These are phyloP conservation scores for Microbotryum silenes-acaulis DNA, from an alignment of 1,284 basidiomycete genomes.

Conservation along the genomic window DNA sequence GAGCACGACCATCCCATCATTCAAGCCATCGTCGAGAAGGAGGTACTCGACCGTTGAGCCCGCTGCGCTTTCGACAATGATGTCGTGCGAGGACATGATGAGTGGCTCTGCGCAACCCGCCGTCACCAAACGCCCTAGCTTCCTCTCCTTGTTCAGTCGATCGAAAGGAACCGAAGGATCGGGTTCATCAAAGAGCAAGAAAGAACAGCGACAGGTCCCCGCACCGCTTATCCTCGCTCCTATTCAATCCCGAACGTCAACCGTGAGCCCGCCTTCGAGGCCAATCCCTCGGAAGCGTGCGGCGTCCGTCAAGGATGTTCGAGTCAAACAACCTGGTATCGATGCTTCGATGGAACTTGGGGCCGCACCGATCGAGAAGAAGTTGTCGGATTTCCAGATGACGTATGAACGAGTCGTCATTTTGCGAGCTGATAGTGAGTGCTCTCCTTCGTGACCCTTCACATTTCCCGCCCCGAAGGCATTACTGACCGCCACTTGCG, in stretches of 20 bases:
- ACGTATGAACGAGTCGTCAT: constrained; percentile 14
- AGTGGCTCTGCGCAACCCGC: no score
- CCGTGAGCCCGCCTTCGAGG: not conserved
- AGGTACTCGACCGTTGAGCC: no score
- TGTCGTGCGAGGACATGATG: no score
- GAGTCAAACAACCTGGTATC: not conserved
- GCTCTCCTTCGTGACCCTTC: not conserved
- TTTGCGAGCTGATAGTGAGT: constrained; percentile 6
- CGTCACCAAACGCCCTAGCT: no score
- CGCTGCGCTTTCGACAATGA: no score
- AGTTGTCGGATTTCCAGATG: constrained; percentile 10
- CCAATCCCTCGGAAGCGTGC: not conserved
- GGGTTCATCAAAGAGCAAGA: no score
- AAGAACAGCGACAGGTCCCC: not conserved
- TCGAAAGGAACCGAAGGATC: no score
- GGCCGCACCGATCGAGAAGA: constrained; percentile 2
- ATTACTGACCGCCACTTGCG: no score
- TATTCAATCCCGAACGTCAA: not conserved
- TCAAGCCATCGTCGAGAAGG: no score
- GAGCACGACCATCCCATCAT: no score
- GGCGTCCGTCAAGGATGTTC: not conserved
- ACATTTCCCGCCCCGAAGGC: not conserved
- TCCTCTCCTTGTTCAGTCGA: no score
- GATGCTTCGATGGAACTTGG: not conserved
- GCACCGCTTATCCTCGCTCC: not conserved